Evolutionary conservation across 345 rosid species (phyloP), one percentile per base, ranked within the genome.

Genomic region (Laguncularia racemosa): DNA sequence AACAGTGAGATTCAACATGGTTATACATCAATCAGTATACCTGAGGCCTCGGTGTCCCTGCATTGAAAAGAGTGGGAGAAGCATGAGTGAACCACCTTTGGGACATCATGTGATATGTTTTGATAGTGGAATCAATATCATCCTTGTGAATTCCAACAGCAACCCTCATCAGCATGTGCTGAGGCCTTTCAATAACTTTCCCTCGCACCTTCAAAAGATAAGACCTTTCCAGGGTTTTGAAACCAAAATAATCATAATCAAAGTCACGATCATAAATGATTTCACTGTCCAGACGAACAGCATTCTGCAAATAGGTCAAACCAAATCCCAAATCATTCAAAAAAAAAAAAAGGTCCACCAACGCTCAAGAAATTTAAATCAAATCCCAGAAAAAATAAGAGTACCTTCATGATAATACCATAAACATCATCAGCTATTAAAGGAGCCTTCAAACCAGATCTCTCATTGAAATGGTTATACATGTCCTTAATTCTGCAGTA

Each of bases 31-130:
- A 46, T 15, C 11, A 50, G 53, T 76, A 51, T 65, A 88, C 95
- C 60, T 88, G 97, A 14, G 96, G 86, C 73, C 88, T 88, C 51
- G 95, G 96, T 14, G 96, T 91, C 51, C 98, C 96, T 11, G 89
- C 89, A 65, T 91, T 91, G 67, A 88, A 91, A 59, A 91, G 95
- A 13, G 96, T 91, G 45, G 97, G 96, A 55, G 96, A 85, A 48
- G 97, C 97, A 82, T 88, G 97, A 62, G 96, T 91, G 71, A 91
- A 91, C 97, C 93, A 87, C 45, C 97, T 67, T 40, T 91, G 97
- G 59, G 96, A 87, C 96, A 91, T 91, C 78, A 85, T 69, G 63
- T 87, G 97, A 67, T 91, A 91, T 15, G 97, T 87, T 67, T 67
- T 73, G 68, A 91, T 71, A 3, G 53, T 84, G 53, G 93, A 84